A percentile compares a stretch with the other conserved stretches of the same genome.
Conservation (phyloP, 2,329 filamentous ascomycete species). For the Ophiostoma montium region DNA sequence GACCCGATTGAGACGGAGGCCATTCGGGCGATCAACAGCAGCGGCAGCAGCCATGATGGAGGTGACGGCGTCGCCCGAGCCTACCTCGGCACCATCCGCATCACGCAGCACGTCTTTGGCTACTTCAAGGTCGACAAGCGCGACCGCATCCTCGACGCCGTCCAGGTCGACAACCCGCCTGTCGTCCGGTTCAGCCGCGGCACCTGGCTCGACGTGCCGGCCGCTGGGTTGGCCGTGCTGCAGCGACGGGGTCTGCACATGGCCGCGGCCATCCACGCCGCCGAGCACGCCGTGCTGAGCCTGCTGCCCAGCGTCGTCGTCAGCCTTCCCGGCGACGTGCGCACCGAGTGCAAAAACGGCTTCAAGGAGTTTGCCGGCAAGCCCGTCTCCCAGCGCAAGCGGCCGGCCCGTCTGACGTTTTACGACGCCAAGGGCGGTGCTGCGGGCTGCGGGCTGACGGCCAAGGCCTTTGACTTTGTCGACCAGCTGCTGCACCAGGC, state of each 20-base stretch:
- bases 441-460: constrained; percentile 70
- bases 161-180: constrained; percentile 85
- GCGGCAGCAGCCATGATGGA: too few relatives aligned
- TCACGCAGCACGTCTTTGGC: constrained; percentile 80
- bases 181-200: constrained; percentile 75
- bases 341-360: constrained; percentile 84
- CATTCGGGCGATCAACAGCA: constrained; percentile 24
- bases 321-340: constrained; percentile 77
- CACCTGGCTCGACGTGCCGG: constrained; percentile 91
- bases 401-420: constrained; percentile 79
- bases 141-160: constrained; percentile 74
- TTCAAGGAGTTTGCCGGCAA: constrained; percentile 58
- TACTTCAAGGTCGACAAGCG: constrained; percentile 94
- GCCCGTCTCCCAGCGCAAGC: constrained; percentile 46
- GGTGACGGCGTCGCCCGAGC: constrained; percentile 56
- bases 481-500: constrained; percentile 66
- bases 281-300: constrained; percentile 78
- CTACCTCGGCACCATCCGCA: constrained; percentile 75
- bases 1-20: constrained; percentile 83
- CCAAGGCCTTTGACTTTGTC: constrained; percentile 87
- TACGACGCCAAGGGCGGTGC: constrained; percentile 90
- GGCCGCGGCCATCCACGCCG: constrained; percentile 83
- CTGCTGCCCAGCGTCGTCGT: constrained; percentile 86
- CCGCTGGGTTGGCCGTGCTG: constrained; percentile 63
- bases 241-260: constrained; percentile 59